A percentile compares a stretch with the other conserved stretches of the same genome.
These are phyloP conservation scores for Fusarium oligoseptatum DNA, from an alignment of 2,329 filamentous ascomycete species.

Conservation along the genomic window DNA sequence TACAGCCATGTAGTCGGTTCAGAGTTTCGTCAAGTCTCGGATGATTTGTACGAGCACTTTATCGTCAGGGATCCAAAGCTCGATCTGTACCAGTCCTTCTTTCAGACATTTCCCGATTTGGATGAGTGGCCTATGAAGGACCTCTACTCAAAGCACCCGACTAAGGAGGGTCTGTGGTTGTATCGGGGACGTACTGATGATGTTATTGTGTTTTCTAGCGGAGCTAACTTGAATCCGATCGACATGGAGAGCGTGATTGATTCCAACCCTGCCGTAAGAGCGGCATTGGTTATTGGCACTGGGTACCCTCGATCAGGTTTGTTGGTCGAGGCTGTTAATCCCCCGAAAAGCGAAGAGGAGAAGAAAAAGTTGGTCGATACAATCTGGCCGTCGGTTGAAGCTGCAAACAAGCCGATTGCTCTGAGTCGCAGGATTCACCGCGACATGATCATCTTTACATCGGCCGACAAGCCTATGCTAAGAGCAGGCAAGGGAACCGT, in stretches of 20 bases:
- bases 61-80: constrained; percentile 47
- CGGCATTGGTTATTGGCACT: constrained; percentile 51
- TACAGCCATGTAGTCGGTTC: constrained; percentile 37
- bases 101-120: constrained; percentile 56
- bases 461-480: constrained; percentile 56
- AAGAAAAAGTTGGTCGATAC: constrained; percentile 52
- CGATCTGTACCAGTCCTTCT: constrained; percentile 51
- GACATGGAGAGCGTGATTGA: constrained; percentile 52
- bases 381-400: constrained; percentile 58
- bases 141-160: constrained; percentile 55
- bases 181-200: constrained; percentile 56
- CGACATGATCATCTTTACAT: constrained; percentile 55
- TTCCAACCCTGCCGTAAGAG: constrained; percentile 46
- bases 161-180: constrained; percentile 50
- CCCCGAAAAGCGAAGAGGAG: not conserved
- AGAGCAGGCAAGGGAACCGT: constrained; percentile 61
- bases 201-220: constrained; percentile 57
- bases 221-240: constrained; percentile 59
- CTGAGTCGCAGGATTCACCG: constrained; percentile 59
- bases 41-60: constrained; percentile 51
- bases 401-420: constrained; percentile 57
- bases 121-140: constrained; percentile 61
- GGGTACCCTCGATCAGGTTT: constrained; percentile 45
- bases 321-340: constrained; percentile 39
- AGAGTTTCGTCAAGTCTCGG: constrained; percentile 35